phyloP scores from a whole-genome alignment of 2,329 filamentous ascomycete genomes.

The Penicillium italicum region DNA sequence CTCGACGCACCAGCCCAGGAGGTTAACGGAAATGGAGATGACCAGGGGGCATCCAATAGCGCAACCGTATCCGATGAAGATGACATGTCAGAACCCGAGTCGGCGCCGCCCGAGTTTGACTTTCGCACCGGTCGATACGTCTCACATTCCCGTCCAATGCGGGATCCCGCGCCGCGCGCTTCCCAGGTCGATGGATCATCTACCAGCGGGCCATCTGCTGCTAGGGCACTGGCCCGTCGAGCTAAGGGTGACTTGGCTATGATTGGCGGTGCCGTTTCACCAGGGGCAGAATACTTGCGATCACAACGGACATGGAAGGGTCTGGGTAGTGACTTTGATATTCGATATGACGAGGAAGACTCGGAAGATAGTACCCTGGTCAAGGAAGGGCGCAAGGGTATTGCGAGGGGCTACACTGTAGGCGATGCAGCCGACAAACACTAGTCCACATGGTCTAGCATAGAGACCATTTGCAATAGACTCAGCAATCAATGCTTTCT shows the following conservation, averaged over 20 bases:
- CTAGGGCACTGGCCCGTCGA: slow-evolving; percentile 59
- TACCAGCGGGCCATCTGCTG: slow-evolving; percentile 27
- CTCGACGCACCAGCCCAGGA: slow-evolving; percentile 41
- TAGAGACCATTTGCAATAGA: slow-evolving; percentile 8
- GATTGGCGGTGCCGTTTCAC: slow-evolving; percentile 82
- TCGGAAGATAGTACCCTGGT: slow-evolving; percentile 59
- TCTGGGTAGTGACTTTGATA: slow-evolving; percentile 77
- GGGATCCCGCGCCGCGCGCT: slow-evolving; percentile 33
- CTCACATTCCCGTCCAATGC: slow-evolving; percentile 61
- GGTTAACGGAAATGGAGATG: slow-evolving; percentile 22
- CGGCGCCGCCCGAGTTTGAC: slow-evolving; percentile 81
- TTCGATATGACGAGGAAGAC: slow-evolving; percentile 57
- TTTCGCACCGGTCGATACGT: slow-evolving; percentile 81
- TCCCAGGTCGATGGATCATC: slow-evolving; percentile 25
- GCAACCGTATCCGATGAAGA: slow-evolving; percentile 42
- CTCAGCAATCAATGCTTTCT: slow-evolving; percentile 1
- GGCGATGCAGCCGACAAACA: slow-evolving; percentile 53
- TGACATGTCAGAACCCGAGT: slow-evolving; percentile 67
- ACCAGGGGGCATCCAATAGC: slow-evolving; percentile 25
- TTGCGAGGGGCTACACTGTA: slow-evolving; percentile 83
- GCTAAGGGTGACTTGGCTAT: slow-evolving; percentile 69
- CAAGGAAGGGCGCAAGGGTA: slow-evolving; percentile 80
- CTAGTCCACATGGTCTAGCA: slow-evolving; percentile 13
- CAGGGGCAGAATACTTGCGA: slow-evolving; percentile 81
- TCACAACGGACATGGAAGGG: slow-evolving; percentile 87